These are phyloP conservation scores for Crithidia expoeki DNA, from an alignment of 208 protist species.

Conservation along the genomic window DNA sequence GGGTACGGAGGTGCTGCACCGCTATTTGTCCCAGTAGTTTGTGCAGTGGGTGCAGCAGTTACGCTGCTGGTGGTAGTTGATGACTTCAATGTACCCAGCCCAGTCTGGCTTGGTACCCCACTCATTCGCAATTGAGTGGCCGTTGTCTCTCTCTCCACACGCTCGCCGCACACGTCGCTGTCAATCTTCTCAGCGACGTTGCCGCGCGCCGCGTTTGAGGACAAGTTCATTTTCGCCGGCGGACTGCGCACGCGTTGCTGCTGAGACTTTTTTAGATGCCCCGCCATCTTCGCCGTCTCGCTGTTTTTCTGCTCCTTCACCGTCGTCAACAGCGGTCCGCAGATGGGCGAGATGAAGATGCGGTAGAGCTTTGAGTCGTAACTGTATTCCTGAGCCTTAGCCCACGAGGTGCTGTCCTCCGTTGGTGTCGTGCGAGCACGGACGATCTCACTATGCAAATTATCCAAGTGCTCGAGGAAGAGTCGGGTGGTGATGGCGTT, in stretches of 20 bases:
- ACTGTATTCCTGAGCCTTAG: conserved; percentile 46
- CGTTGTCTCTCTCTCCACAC: conserved; percentile 1
- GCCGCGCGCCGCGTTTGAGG: background rate
- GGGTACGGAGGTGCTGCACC: background rate
- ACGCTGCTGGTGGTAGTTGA: background rate
- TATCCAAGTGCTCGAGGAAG: conserved; percentile 48
- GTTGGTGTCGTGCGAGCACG: conserved; percentile 53
- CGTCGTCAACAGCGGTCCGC: conserved; percentile 73
- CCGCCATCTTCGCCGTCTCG: conserved; percentile 5
- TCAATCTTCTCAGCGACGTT: background rate
- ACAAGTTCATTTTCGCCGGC: background rate
- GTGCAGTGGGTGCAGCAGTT: background rate
- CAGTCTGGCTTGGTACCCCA: background rate
- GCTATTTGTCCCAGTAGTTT: background rate
- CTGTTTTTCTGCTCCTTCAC: conserved; percentile 40
- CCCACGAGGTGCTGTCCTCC: conserved; percentile 43
- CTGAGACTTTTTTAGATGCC: conserved; percentile 1
- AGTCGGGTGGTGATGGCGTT: conserved; percentile 37
- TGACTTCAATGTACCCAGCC: background rate
- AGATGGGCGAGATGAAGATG: conserved; percentile 67
- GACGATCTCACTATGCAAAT: conserved; percentile 65
- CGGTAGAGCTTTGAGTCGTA: conserved; percentile 75
- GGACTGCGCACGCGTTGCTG: conserved; percentile 1
- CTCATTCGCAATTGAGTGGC: conserved; percentile 6
- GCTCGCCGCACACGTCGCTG: background rate